A percentile compares a stretch with the other conserved stretches of the same genome.
Conservation (phyloP, 768 basidiomycete genomes). For the Lactarius pseudohatsudake region DNA sequence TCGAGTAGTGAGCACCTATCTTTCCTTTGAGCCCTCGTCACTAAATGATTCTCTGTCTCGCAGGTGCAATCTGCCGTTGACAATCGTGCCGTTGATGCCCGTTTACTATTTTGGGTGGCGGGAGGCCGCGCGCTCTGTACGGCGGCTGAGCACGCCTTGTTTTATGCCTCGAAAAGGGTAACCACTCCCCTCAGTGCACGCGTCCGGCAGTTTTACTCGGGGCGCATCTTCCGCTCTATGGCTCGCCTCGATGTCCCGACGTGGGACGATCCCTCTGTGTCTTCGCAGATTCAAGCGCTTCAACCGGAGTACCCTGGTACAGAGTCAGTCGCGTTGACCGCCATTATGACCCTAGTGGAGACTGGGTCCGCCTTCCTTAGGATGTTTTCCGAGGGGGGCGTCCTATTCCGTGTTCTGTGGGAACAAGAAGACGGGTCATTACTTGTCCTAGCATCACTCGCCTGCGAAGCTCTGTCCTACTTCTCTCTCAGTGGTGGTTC, state of each 20-base stretch:
- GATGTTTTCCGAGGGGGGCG: conserved; percentile 56
- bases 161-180: conserved; percentile 41
- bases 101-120: conserved; percentile 31
- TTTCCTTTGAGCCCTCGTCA: not conserved
- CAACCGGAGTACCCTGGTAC: conserved; percentile 32
- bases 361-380: conserved; percentile 48
- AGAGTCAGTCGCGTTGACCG: conserved; percentile 58
- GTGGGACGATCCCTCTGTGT: conserved; percentile 64
- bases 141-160: conserved; percentile 46
- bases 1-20: conserved; percentile 28
- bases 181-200: conserved; percentile 52
- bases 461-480: conserved; percentile 48
- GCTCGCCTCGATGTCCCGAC: conserved; percentile 76
- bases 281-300: conserved; percentile 59
- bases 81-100: conserved; percentile 21
- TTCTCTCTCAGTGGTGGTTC: conserved; percentile 14
- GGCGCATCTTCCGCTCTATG: conserved; percentile 64
- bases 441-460: conserved; percentile 56
- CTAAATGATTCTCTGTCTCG: not conserved
- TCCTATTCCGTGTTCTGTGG: conserved; percentile 56
- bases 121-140: conserved; percentile 56
- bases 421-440: conserved; percentile 63
- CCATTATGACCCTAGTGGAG: conserved; percentile 45
- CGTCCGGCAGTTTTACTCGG: conserved; percentile 60
- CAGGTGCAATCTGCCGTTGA: conserved; percentile 26